Base-by-base conservation (phyloP, 768 basidiomycete species). In the Dendrothele bispora region DNA sequence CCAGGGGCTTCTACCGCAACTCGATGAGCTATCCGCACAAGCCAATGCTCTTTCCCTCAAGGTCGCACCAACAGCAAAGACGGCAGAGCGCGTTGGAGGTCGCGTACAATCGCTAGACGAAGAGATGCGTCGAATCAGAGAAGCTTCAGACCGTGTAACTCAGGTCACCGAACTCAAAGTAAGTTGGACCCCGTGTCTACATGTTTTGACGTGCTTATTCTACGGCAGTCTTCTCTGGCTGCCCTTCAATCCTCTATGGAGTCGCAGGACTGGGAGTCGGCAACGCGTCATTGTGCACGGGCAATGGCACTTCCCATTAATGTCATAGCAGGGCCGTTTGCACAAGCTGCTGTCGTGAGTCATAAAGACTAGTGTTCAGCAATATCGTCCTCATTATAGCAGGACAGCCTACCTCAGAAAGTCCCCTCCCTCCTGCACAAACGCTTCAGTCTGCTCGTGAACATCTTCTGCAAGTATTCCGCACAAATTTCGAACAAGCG, bases 241-340 rank as follows among this genome's bases (percentile, higher is more conserved):
- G 68, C 64, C 28, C 66, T 73, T 8, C 70, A 92, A 79, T 79
- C 80, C 0, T 86, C 95, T 1, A 94, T 98, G 25, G 84, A 88
- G 25, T 73, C 71, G 37, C 81, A 89, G 55, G 97, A 98, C 59
- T 99, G 97, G 97, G 97, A 99, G 63, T 81, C 89, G 3, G 97
- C 97, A 3, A 84, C 94, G 1, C 78, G 92, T 49, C 87, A 92
- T 59, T 95, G 95, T 66, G 84, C 90, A 26, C 75, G 92, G 18
- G 95, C 94, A 2, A 95, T 95, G 88, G 73, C 86, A 0, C 72
- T 97, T 12, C 88, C 94, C 2, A 59, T 69, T 6, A 82, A 86
- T 35, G 84, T 99, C 29, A 81, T 89, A 24, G 79, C 83, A 22
- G 91, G 92, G 3, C 76, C 80, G 3, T 98, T 97, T 59, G 91